Evolutionary conservation across 306 rosid genomes (phyloP), one percentile per base, ranked within the genome.

Genomic region (Elaeagnus macrophylla): DNA sequence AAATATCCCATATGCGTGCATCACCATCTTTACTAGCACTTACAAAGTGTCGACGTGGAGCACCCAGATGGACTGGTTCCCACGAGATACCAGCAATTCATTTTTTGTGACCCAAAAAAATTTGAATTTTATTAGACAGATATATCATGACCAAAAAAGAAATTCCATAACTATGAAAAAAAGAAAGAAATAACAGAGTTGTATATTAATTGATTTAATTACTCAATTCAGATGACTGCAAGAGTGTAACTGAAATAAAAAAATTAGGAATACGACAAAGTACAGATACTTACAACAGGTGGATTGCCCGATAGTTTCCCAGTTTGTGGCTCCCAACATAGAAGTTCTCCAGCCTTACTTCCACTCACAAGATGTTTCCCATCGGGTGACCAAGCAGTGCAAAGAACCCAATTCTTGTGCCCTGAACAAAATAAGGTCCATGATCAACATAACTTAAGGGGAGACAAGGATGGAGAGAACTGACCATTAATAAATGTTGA

Each of bases 1-100:
- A 51, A 57, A 84, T 25, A 67, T 91, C 99, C 99, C 99, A 91
- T 59, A 86, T 73, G 51, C 97, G 95, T 67, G 97, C 96, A 75
- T 82, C 96, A 49, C 97, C 97, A 77, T 87, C 97, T 74, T 86
- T 87, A 75, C 96, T 83, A 67, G 97, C 87, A 79, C 96, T 84
- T 36, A 87, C 99, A 77, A 87, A 87, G 42, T 93, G 96, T 51
- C 93, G 86, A 47, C 96, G 78, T 40, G 95, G 96, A 76, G 87
- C 74, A 73, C 38, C 80, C 38, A 91, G 70, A 75, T 91, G 99
- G 69, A 75, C 65, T 6, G 96, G 99, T 73, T 91, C 99, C 99
- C 99, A 91, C 15, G 95, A 76, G 67, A 91, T 73, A 48, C 99
- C 99, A 44, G 94, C 82, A 60, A 91, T 87, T 85, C 91, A 91